Evolutionary conservation across 805 yeast species (phyloP), one percentile per base, ranked within the genome.

Genomic region (Candida verbasci): DNA sequence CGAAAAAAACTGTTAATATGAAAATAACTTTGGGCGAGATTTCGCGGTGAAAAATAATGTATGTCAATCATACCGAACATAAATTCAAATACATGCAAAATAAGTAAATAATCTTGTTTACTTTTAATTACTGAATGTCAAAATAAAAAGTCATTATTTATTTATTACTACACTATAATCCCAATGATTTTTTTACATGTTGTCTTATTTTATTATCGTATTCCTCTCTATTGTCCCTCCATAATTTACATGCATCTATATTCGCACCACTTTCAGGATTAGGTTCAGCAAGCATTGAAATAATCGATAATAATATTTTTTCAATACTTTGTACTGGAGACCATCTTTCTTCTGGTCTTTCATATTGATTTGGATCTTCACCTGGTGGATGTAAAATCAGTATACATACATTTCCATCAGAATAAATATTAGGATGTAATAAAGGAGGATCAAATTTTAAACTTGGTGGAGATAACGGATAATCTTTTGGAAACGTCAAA

Each of bases 301-400:
- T 78, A 16, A 93, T 97, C 58, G 95, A 83, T 41, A 93, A 63
- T 43, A 93, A 67, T 42, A 93, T 93, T 72, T 93, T 93, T 62
- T 93, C 98, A n/a, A 93, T 89, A 55, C 95, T 85, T 58, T 93
- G 98, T 21, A 93, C 89, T 0, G 98, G 98, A 6, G 95, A 85
- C 98, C 98, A 93, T 46, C 98, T 70, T 62, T 93, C 98, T 49
- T 89, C 94, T 0, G 97, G 95, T 21, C 86, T 63, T 59, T 93
- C 98, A 62, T 93, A 93, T 72, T 83, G 88, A 57, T 88, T 78
- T 15, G 98, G 97, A 59, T 93, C 98, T 49, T 89, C 95, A 9
- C 98, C 98, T 1, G 97, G 96, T 1, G 96, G 80, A 56, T 93
- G 98, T 46, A 93, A 68, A 34, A 93, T 93, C 11, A 96, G 86